These are phyloP conservation scores for Lepiota brunneoincarnata DNA, from an alignment of 768 basidiomycete species.

Conservation along the genomic window DNA sequence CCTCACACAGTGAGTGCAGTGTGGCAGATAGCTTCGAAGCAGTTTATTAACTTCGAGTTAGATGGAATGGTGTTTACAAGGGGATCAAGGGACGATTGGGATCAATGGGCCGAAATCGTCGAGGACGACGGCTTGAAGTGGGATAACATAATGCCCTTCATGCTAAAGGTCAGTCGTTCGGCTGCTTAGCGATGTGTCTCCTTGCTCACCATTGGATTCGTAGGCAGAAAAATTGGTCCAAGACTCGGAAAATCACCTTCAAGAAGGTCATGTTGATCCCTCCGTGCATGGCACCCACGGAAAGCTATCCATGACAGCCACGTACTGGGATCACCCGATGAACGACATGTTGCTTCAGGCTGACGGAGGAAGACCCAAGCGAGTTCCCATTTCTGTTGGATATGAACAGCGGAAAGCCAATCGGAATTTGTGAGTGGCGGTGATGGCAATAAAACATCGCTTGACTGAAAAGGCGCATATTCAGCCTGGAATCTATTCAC, in stretches of 20 bases:
- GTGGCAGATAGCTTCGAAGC: too few relatives aligned
- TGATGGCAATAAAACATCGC: too few relatives aligned
- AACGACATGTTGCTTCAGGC: slow-evolving; percentile 29
- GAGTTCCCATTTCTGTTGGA: slow-evolving; percentile 25
- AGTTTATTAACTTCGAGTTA: too few relatives aligned
- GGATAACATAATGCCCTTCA: slow-evolving; percentile 26
- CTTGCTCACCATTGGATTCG: too few relatives aligned
- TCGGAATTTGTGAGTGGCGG: slow-evolving; percentile 20
- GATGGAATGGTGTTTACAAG: slow-evolving; percentile 29
- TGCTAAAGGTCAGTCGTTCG: slow-evolving; percentile 18
- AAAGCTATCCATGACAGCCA: slow-evolving; percentile 26
- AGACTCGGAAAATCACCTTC: too few relatives aligned
- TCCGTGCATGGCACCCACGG: slow-evolving; percentile 32
- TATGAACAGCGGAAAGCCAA: slow-evolving; percentile 24
- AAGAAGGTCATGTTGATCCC: slow-evolving; percentile 30
- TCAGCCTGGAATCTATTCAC: slow-evolving; percentile 7
- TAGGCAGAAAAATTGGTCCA: slow-evolving; percentile 14
- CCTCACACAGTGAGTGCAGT: slow-evolving; percentile 13
- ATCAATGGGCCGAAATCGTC: slow-evolving; percentile 27
- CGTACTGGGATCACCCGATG: slow-evolving; percentile 24
- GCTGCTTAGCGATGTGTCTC: too few relatives aligned
- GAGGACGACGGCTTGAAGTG: slow-evolving; percentile 30
- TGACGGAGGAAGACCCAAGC: slow-evolving; percentile 22
- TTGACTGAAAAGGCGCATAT: background rate
- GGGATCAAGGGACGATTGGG: slow-evolving; percentile 30